Percentiles rank a stretch among this genome's conserved stretches.
Evolutionary conservation across 192 early-diverging fungal genomes (phyloP).

Genomic region (Gaertneriomyces sp.): DNA sequence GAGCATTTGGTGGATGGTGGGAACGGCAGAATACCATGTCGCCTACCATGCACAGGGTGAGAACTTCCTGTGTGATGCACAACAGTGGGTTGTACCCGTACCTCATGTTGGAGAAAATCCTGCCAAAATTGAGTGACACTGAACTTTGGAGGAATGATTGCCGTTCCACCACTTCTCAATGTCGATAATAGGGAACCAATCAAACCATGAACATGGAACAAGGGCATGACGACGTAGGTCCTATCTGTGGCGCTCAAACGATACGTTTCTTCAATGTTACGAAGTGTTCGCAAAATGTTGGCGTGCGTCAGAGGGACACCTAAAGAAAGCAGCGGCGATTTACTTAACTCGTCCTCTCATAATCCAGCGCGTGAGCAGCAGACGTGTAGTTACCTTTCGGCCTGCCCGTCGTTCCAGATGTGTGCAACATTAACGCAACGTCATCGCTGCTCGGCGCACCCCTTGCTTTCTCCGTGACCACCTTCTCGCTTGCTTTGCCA

Average conservation of each 20-base stretch:
- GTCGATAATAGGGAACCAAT: conserved; percentile 70
- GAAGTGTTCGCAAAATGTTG: conserved; percentile 68
- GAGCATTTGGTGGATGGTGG: conserved; percentile 84
- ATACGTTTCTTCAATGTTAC: conserved; percentile 72
- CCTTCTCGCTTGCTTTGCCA: conserved; percentile 28
- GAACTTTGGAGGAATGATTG: conserved; percentile 68
- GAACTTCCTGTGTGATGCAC: conserved; percentile 59
- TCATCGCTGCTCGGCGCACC: conserved; percentile 39
- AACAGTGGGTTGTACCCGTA: conserved; percentile 33
- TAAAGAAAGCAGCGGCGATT: conserved; percentile 44
- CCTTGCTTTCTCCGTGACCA: conserved; percentile 15
- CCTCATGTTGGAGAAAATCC: conserved; percentile 56
- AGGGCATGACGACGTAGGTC: conserved; percentile 77
- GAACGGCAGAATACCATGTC: conserved; percentile 55
- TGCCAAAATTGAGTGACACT: conserved; percentile 71
- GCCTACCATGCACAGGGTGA: conserved; percentile 1
- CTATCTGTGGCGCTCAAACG: conserved; percentile 54
- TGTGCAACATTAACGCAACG: conserved; percentile 73
- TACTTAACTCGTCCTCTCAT: background rate
- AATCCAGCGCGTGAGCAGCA: background rate
- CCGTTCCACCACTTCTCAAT: conserved; percentile 64
- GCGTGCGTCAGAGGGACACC: conserved; percentile 78
- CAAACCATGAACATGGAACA: conserved; percentile 84
- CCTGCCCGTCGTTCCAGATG: conserved; percentile 62
- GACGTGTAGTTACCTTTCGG: conserved; percentile 17